phyloP scores from a whole-genome alignment of 2,329 filamentous ascomycete species.

The Dactylella cylindrospora region DNA sequence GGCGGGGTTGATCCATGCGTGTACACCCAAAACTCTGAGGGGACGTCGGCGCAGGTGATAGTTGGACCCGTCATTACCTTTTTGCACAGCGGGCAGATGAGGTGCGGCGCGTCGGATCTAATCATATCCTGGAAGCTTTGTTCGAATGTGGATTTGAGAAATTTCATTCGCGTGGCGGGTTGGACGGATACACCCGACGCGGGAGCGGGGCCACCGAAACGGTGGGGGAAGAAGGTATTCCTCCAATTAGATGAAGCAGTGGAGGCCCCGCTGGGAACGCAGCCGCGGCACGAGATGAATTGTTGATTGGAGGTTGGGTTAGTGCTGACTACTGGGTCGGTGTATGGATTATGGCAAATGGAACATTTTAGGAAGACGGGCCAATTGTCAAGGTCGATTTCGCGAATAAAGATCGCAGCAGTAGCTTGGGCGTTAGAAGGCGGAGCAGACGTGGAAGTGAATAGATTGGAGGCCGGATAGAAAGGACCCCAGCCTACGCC shows the following conservation, averaged over 20 bases:
- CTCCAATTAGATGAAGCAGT: conserved; percentile 6
- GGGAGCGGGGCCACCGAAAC: not conserved
- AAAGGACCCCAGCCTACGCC: too few relatives aligned
- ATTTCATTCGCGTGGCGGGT: conserved; percentile 8
- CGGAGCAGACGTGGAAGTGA: too few relatives aligned
- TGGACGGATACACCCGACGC: too few relatives aligned
- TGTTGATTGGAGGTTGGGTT: not conserved
- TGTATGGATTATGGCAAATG: conserved; percentile 2
- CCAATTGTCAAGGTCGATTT: conserved; percentile 31
- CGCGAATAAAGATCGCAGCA: conserved; percentile 10
- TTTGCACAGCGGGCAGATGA: conserved; percentile 32
- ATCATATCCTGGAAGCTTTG: conserved; percentile 3
- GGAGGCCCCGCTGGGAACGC: conserved; percentile 1
- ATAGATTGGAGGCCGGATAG: too few relatives aligned
- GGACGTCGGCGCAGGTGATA: conserved; percentile 19
- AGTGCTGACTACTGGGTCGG: conserved; percentile 25
- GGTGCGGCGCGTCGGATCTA: conserved; percentile 6
- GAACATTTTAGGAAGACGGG: conserved; percentile 32
- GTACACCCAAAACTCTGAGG: conserved; percentile 6
- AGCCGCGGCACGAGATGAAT: conserved; percentile 12
- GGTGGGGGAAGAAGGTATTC: not conserved
- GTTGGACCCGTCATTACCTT: conserved; percentile 15
- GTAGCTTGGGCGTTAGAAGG: not conserved
- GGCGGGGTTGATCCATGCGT: conserved; percentile 3
- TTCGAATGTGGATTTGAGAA: conserved; percentile 15